Base-by-base conservation (phyloP, 1,284 basidiomycete species). In the Sporisorium reilianum region DNA sequence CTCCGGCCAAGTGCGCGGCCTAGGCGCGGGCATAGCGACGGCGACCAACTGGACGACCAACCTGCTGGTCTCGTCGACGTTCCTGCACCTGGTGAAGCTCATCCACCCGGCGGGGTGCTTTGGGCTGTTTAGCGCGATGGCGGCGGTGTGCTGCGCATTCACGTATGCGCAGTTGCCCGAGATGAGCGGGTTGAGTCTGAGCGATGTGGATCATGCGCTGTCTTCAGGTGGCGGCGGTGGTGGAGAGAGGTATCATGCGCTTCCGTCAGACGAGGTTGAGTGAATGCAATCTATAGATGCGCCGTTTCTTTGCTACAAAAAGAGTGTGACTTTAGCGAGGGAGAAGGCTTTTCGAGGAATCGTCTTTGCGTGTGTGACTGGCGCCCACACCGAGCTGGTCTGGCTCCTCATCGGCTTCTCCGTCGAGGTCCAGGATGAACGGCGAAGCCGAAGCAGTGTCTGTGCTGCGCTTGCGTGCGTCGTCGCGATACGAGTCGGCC, bases 21-120 rank as follows among this genome's bases (percentile, higher is more conserved):
- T 78, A 0, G 80, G 80, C 2, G 73, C 65, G 4, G 78, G 71
- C 0, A 41, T 80, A 26, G 73, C 80, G 3, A 78, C 74, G 4
- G 78, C 78, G 14, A 74, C 67, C 12, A 80, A 78, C 51, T 78
- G 76, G 76, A 64, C 54, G 10, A 66, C 76, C 2, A 78, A 78
- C 30, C 45, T 78, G 56, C 22, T 69, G 38, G 53, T 78, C 32
- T 70, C 68, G 6, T 60, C 71, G n/a, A 75, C 75, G 3, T 77
- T 71, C 32, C 44, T 75, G 38, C 67, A 75, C 30, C 34, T 75
- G 32, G 68, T 75, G 57, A 75, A 71, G 55, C 41, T 63, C 25
- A 74, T 79, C 23, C 70, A 64, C 2, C 65, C 78, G 3, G 42
- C 53, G 7, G 79, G 80, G 0, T 65, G 64, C 26, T 81, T 81